A percentile compares a stretch with the other conserved stretches of the same genome.
These are phyloP conservation scores for Trichoderma breve DNA, from an alignment of 2,329 filamentous ascomycete genomes.

Conservation along the genomic window DNA sequence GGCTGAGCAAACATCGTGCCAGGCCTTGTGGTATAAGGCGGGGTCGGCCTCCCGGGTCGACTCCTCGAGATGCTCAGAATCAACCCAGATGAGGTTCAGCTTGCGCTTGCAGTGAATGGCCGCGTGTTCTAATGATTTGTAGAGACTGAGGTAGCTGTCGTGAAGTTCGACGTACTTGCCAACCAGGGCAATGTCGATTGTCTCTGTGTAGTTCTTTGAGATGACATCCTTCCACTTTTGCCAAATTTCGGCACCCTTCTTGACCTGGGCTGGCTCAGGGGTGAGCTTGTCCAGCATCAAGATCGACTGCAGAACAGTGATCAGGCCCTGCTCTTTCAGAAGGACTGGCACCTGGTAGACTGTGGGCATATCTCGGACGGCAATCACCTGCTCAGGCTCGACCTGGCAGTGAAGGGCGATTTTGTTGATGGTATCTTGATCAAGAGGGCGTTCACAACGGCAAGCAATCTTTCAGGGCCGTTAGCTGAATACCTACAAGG, in stretches of 20 bases:
- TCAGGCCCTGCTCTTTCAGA: slow-evolving; percentile 75
- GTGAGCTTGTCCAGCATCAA: slow-evolving; percentile 61
- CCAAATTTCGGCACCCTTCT: slow-evolving; percentile 71
- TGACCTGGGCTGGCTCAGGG: slow-evolving; percentile 52
- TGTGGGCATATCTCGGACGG: slow-evolving; percentile 84
- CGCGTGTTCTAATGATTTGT: slow-evolving; percentile 86
- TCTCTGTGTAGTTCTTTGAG: slow-evolving; percentile 62
- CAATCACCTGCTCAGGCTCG: slow-evolving; percentile 78
- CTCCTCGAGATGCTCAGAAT: slow-evolving; percentile 79
- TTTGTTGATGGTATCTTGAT: slow-evolving; percentile 74
- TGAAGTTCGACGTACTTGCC: slow-evolving; percentile 87
- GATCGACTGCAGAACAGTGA: slow-evolving; percentile 62
- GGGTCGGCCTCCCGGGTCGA: slow-evolving; percentile 60
- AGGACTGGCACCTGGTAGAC: slow-evolving; percentile 96
- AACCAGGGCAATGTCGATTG: slow-evolving; percentile 79
- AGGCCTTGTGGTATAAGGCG: slow-evolving; percentile 78
- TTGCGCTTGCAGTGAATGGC: slow-evolving; percentile 82
- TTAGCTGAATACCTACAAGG: slow-evolving; percentile 1
- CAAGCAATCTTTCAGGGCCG: slow-evolving; percentile 70
- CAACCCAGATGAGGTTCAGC: slow-evolving; percentile 79
- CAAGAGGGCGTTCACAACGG: slow-evolving; percentile 76
- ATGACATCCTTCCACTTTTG: slow-evolving; percentile 71
- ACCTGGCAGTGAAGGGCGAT: slow-evolving; percentile 89
- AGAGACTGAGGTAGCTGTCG: slow-evolving; percentile 78
- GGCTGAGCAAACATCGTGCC: slow-evolving; percentile 74